These are phyloP conservation scores for Asterophora parasitica DNA, from an alignment of 768 basidiomycete genomes.

Conservation along the genomic window DNA sequence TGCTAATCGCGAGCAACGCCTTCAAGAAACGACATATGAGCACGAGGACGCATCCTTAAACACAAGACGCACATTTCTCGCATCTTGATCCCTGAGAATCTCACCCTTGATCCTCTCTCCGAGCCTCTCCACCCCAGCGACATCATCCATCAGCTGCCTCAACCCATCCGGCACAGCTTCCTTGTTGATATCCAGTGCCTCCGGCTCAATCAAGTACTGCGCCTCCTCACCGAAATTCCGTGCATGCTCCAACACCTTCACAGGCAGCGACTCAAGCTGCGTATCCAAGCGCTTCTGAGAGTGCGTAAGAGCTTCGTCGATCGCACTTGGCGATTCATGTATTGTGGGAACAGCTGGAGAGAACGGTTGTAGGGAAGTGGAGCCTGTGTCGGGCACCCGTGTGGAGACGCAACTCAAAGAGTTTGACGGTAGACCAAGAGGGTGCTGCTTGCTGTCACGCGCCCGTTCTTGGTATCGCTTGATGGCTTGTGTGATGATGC, in stretches of 20 bases:
- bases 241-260: slow-evolving; percentile 26
- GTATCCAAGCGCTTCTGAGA: slow-evolving; percentile 17
- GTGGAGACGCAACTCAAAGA: not conserved
- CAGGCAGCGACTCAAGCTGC: slow-evolving; percentile 29
- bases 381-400: slow-evolving; percentile 1
- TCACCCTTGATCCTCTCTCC: slow-evolving; percentile 27
- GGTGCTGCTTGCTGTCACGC: not conserved
- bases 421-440: not conserved
- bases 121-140: slow-evolving; percentile 27
- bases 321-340: not conserved
- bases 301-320: slow-evolving; percentile 14
- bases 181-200: slow-evolving; percentile 9
- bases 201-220: slow-evolving; percentile 25
- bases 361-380: slow-evolving; percentile 5
- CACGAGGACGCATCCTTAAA: not conserved
- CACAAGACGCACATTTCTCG: slow-evolving; percentile 24
- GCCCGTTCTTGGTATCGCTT: slow-evolving; percentile 32
- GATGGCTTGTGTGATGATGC: slow-evolving; percentile 41
- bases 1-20: slow-evolving; percentile 29
- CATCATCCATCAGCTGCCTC: slow-evolving; percentile 28
- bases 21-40: slow-evolving; percentile 9
- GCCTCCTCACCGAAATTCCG: slow-evolving; percentile 28
- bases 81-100: slow-evolving; percentile 28
- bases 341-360: not conserved
- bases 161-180: slow-evolving; percentile 26